Base-by-base conservation (phyloP, 768 basidiomycete species). In the Mycena galericulata region DNA sequence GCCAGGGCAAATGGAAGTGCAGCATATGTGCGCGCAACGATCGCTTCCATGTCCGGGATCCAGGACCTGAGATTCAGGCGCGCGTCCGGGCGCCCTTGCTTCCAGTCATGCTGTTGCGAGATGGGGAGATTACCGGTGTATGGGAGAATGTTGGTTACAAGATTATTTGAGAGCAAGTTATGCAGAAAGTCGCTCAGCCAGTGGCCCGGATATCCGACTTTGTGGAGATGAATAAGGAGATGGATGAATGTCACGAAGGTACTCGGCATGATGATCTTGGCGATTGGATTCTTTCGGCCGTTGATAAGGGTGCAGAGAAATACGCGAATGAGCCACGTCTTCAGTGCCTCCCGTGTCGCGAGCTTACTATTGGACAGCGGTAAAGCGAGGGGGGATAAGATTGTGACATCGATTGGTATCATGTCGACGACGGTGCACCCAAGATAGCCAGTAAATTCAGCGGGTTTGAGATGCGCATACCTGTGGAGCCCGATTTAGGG, bases 191-290 rank as follows among this genome's bases (percentile, higher is more conserved):
- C 79, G 49, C 75, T 72, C 34, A 83, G 75, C 81, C 79, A 82
- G 62, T 80, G 82, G 8, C 67, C 69, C 2, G 81, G 81, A 63
- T 79, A 82, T 2, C 79, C 80, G 51, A 79, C 76, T 30, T 71
- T 64, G 55, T 76, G 72, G 18, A 81, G 76, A 63, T 79, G 74
- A 27, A 79, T 64, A 22, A 82, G 72, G 2, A 82, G 72, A 15
- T 72, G 66, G 51, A 81, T 57, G 72, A 81, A 81, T 8, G 76
- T 74, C 12, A 76, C 75, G 18, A 82, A 70, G 58, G 74, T 81
- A 71, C 78, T 79, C 14, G 79, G 77, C 29, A 73, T 64, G 45
- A 50, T 20, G 20, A 62, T 14, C 32, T 41, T 50, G 8, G 36
- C 38, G n/a, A 43, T 10, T 4, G 3, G 22, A 32, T 12, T 22